A percentile compares a stretch with the other conserved stretches of the same genome.
These are phyloP conservation scores for Russula dissimulans DNA, from an alignment of 768 basidiomycete species.

Conservation along the genomic window DNA sequence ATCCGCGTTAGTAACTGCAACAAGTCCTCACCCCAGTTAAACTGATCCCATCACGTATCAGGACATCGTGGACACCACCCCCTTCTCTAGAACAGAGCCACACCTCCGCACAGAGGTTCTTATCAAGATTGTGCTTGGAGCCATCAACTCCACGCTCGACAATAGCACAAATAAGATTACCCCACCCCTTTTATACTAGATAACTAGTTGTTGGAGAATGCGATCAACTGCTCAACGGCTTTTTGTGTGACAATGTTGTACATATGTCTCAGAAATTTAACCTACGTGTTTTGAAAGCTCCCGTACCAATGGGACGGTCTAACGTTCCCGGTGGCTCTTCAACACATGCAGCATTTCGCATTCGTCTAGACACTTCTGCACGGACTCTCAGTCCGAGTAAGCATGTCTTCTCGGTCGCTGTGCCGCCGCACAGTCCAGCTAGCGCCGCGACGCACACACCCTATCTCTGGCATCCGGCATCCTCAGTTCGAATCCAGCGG, in stretches of 20 bases:
- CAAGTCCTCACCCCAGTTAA: too few relatives aligned
- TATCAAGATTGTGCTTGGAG: constrained; percentile 12
- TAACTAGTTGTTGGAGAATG: background rate
- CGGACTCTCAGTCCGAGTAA: background rate
- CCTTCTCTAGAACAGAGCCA: constrained; percentile 11
- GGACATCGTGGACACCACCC: constrained; percentile 18
- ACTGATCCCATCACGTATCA: background rate
- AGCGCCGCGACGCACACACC: too few relatives aligned
- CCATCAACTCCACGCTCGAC: constrained; percentile 5
- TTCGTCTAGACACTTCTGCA: background rate
- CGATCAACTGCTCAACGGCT: background rate
- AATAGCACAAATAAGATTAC: background rate
- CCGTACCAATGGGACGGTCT: background rate
- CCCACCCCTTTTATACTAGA: too few relatives aligned
- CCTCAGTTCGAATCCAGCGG: background rate
- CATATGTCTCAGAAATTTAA: background rate
- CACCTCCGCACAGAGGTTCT: constrained; percentile 9
- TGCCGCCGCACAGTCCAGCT: too few relatives aligned
- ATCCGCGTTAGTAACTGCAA: constrained; percentile 9
- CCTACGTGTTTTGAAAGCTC: too few relatives aligned
- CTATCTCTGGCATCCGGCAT: background rate
- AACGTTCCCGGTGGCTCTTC: background rate
- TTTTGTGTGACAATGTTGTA: background rate
- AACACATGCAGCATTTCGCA: background rate
- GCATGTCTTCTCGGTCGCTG: too few relatives aligned